Base-by-base conservation (phyloP, 2,329 filamentous ascomycete species). In the Monilinia laxa region DNA sequence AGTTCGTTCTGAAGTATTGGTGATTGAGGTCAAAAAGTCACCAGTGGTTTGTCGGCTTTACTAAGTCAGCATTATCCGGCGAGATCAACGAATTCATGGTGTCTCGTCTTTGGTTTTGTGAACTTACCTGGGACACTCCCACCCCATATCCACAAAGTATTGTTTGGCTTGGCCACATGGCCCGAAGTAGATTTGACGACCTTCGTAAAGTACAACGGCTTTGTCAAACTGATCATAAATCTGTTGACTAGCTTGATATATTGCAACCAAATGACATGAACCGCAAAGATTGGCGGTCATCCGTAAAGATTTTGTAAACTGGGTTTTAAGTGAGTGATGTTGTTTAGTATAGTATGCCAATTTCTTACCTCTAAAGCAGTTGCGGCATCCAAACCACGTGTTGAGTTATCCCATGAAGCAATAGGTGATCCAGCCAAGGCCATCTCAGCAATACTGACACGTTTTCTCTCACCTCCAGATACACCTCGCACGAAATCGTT, bases 401-500 rank as follows among this genome's bases (percentile, higher is more conserved):
- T 93, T 9, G 72, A 69, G 55, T 76, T 77, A 53, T 76, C 74
- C 74, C 74, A 76, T 23, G 71, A 60, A 12, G 71, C 71, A 58
- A 77, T 74, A 51, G 83, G 87, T 0, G 87, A 85, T 20, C 81
- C 77, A 1, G 80, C 81, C 12, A 84, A 83, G 0, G 85, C 84
- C 71, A 91, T 91, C 77, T 95, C 91, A 0, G 90, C 90, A 68
- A 95, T 92, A 54, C 87, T 90, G 10, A 95, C 91, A 75, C 92
- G 87, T 79, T 96, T 93, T 64, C 88, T 81, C 75, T 91, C 89
- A 28, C 89, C 89, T 28, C 89, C 89, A 2, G 85, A 88, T 0
- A 91, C 84, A 55, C 91, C 91, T 7, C 75, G 86, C 3, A 93
- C 82, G 54, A 90, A 87, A 71, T 92, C 89, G 67, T 92, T 87